Base-by-base conservation (phyloP, 2,329 filamentous ascomycete species). In the Colletotrichum cereale region DNA sequence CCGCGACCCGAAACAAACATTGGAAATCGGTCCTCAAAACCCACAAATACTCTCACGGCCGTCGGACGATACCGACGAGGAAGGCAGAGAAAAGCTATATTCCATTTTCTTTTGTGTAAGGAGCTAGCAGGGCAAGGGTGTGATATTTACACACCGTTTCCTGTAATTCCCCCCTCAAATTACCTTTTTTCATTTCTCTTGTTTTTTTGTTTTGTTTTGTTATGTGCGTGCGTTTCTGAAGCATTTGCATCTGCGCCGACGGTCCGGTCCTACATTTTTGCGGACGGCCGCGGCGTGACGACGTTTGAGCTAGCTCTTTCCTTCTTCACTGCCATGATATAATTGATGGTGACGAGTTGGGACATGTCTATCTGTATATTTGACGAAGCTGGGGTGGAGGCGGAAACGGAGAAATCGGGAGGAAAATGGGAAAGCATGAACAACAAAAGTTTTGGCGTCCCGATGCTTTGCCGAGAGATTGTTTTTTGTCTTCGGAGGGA, bases 381-480 rank as follows among this genome's bases (percentile, higher is more conserved):
- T 70, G 62, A 62, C 67, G 48, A 70, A 66, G 47, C 18, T 50
- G 58, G 58, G 58, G 31, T 31, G n/a, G 47, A 62, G 31, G 44
- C 34, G 31, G 58, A 47, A 38, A 36, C 18, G 62, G 42, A 57
- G 44, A 50, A 64, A 58, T 48, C 36, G 68, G 53, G 61, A 62
- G 68, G 44, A 48, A 71, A 63, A 55, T 65, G 65, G 68, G 68
- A 62, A 48, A 63, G 68, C 68, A 71, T 71, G 65, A 67, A 71
- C 62, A 70, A 53, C 57, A 71, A 71, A 71, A 62, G 58, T 64
- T 67, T 71, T 68, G 68, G 58, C 68, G 68, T 71, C 65, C 68
- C 68, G 55, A 62, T 66, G 55, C 47, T 68, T 68, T 68, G 66
- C 65, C 68, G 61, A 53, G 18, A 40, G 47, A 63, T 29, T 1